These are phyloP conservation scores for Euphorbia peplus DNA, from an alignment of 345 rosid species.

Conservation along the genomic window DNA sequence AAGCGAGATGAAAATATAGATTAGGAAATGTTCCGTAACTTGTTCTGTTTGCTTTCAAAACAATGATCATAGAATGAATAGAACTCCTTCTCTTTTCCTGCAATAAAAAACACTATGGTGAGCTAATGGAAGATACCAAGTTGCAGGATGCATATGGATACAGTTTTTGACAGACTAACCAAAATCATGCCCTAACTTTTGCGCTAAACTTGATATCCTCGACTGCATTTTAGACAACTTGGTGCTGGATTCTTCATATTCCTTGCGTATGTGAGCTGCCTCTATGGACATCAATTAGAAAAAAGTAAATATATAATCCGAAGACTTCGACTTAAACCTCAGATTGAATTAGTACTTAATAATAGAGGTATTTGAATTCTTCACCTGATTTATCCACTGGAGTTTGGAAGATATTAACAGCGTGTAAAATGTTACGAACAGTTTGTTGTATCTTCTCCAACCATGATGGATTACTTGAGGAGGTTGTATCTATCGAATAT, in stretches of 20 bases:
- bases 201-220: slow-evolving; percentile 69
- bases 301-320: slow-evolving; percentile 6
- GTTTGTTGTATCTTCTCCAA: slow-evolving; percentile 74
- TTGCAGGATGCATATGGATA: not conserved
- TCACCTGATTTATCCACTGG: slow-evolving; percentile 78
- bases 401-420: slow-evolving; percentile 70
- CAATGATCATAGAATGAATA: slow-evolving; percentile 73
- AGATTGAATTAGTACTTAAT: not conserved
- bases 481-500: slow-evolving; percentile 39
- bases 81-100: slow-evolving; percentile 94
- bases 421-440: slow-evolving; percentile 51
- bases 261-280: slow-evolving; percentile 76
- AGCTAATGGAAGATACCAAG: slow-evolving; percentile 21
- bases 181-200: slow-evolving; percentile 78
- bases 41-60: slow-evolving; percentile 86
- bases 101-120: slow-evolving; percentile 20
- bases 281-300: slow-evolving; percentile 43
- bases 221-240: slow-evolving; percentile 82
- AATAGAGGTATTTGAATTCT: slow-evolving; percentile 7
- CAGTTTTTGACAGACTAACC: slow-evolving; percentile 52
- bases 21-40: slow-evolving; percentile 36
- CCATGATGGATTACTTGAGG: slow-evolving; percentile 58
- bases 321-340: not conserved
- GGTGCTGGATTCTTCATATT: slow-evolving; percentile 68
- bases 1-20: not conserved